These are phyloP conservation scores for Colletotrichum eleusines DNA, from an alignment of 2,329 filamentous ascomycete species.

Conservation along the genomic window DNA sequence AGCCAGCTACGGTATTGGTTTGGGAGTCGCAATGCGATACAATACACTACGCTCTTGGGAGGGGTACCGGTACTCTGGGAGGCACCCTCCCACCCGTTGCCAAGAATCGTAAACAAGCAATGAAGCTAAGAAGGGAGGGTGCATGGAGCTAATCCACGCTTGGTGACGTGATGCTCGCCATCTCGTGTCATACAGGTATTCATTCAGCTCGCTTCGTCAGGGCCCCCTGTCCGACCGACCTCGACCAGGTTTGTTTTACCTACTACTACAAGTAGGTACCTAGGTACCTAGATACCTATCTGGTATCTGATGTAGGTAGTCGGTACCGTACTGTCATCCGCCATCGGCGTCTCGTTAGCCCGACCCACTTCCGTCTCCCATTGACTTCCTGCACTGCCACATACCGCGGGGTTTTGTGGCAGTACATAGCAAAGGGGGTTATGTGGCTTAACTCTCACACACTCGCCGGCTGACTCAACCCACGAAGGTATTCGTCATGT, in stretches of 20 bases:
- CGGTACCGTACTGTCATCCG: too few relatives aligned
- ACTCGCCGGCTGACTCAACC: constrained; percentile 40
- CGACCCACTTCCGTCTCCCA: background rate
- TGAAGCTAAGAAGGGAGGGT: constrained; percentile 21
- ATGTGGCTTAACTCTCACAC: background rate
- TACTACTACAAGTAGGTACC: too few relatives aligned
- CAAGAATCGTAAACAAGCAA: constrained; percentile 35
- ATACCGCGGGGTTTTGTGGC: constrained; percentile 16
- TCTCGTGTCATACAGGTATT: constrained; percentile 3
- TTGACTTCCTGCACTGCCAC: constrained; percentile 13
- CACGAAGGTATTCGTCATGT: constrained; percentile 25
- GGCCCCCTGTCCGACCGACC: constrained; percentile 10
- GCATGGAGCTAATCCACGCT: constrained; percentile 33
- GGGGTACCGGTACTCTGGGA: background rate
- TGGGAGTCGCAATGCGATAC: constrained; percentile 34
- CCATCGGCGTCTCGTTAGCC: background rate
- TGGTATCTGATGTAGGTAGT: too few relatives aligned
- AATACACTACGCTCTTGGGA: constrained; percentile 5
- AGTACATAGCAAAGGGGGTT: too few relatives aligned
- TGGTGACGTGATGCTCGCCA: constrained; percentile 39
- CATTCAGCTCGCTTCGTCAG: constrained; percentile 17
- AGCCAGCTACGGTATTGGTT: constrained; percentile 3
- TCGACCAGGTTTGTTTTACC: too few relatives aligned
- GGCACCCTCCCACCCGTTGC: constrained; percentile 6
- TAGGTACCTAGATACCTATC: too few relatives aligned